Base-by-base conservation (phyloP, 1,284 basidiomycete genomes). In the Ustilago hordei region DNA sequence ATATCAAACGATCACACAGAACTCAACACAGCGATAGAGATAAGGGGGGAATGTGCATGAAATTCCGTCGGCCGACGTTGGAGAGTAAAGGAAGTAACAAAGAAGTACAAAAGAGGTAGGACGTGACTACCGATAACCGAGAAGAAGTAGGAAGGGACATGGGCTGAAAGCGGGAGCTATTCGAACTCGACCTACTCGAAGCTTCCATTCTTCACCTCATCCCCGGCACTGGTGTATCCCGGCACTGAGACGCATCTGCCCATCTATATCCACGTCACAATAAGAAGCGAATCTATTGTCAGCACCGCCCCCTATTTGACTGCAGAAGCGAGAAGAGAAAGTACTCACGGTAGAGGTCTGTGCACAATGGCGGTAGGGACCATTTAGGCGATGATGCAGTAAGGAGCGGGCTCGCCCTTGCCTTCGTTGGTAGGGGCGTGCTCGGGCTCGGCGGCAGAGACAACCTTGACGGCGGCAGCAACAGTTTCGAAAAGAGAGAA, bases 31-130 rank as follows among this genome's bases (percentile, higher is more conserved):
- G 12, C 45, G 23, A 6, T 11, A 23, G 23, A 47, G 45, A 47
- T 8, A 28, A 19, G n/a, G 45, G 45, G 45, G 23, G 19, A 47
- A 47, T 47, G 45, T 4, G 45, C n/a, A 23, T 47, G 13, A 35
- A 58, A 58, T 34, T 36, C 32, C 56, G 56, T 47, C 56, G 56
- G 56, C 56, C 56, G 56, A 58, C 56, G 43, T 34, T 39, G 32
- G 41, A 31, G 23, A 19, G 12, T 15, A 36, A 58, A 28, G 43
- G 1, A 28, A 47, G 6, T 28, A 23, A 53, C 23, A 23, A 53
- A 53, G 17, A 17, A 53, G 4, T 4, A n/a, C 6, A 31, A 34
- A 15, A 34, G 31, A 35, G 34, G 19, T 19, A 19, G 19, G 19
- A 19, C 3, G 28, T 41, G 7, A 13, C 39, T 15, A 41, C 39